Evolutionary conservation across 306 rosid species (phyloP), one percentile per base, ranked within the genome.

Genomic region (Vigna hirtella): DNA sequence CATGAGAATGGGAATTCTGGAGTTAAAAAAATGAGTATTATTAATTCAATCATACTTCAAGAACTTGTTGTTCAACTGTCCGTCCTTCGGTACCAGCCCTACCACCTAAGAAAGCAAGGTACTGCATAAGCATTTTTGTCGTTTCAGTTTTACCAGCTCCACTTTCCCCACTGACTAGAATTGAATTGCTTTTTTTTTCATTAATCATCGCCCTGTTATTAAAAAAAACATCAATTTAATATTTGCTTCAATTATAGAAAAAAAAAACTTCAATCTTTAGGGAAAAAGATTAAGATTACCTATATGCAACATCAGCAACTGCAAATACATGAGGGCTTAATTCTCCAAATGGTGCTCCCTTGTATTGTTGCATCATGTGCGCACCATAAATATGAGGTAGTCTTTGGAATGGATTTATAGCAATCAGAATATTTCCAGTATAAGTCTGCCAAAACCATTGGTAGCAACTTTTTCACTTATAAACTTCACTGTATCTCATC

Each of bases 71-170:
- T 77, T 96, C 98, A 76, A 96, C 96, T 53, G 99, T 93, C 73
- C 99, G 81, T 77, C 99, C 99, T 81, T 96, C 99, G 24, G 98
- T 96, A 42, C 85, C 99, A 77, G 83, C 91, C 72, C 97, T 87
- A 67, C 99, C 99, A 55, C 99, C 99, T 63, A 96, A 81, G 91
- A 86, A 96, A 73, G 99, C 98, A 74, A 96, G 96, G 87, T 90
- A 96, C 40, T 85, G 87, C 99, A 96, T 93, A 68, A 96, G 97
- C 99, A 93, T 93, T 82, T 96, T 96, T 61, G 98, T 93, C 73
- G 99, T 93, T 86, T 96, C 99, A 72, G 99, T 96, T 91, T 96
- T 96, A 79, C 99, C 99, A 18, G 99, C 99, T 85, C 97, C 99
- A 87, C 98, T 96, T 93, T 96, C 99, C 81, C 99, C 99, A 80